Percentiles rank a stretch among this genome's conserved stretches.
Conservation (phyloP, 129 eudicot species). For the Logfia minima region DNA sequence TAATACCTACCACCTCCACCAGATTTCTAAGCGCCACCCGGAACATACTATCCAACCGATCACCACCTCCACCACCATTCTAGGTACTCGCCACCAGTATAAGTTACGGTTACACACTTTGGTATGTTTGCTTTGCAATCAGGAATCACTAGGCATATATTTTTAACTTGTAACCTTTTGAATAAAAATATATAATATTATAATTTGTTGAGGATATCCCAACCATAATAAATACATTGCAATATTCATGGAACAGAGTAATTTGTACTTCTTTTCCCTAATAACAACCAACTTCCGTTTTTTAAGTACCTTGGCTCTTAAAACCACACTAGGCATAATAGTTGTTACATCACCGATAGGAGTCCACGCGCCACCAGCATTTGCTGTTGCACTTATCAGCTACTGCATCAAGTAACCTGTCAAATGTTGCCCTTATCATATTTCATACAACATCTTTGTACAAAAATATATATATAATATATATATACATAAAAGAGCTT, state of each 20-base stretch:
- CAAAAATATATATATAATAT: background rate
- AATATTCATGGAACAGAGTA: no score
- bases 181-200: background rate
- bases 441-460: background rate
- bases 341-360: slow-evolving; percentile 98
- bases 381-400: slow-evolving; percentile 76
- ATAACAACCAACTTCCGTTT: background rate
- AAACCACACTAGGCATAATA: slow-evolving; percentile 63
- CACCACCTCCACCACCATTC: no score
- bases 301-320: slow-evolving; percentile 56
- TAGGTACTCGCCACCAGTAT: background rate
- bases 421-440: slow-evolving; percentile 8
- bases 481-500: no score
- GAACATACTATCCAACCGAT: no score
- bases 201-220: background rate
- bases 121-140: no score
- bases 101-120: background rate
- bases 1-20: no score
- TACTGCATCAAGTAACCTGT: slow-evolving; percentile 90
- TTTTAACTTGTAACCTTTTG: background rate
- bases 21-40: no score
- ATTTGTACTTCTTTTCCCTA: background rate
- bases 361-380: slow-evolving; percentile 99
- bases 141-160: no score
- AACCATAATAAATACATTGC: no score